phyloP scores from a whole-genome alignment of 495 filamentous ascomycete genomes.

The Penicillium coffeae region DNA sequence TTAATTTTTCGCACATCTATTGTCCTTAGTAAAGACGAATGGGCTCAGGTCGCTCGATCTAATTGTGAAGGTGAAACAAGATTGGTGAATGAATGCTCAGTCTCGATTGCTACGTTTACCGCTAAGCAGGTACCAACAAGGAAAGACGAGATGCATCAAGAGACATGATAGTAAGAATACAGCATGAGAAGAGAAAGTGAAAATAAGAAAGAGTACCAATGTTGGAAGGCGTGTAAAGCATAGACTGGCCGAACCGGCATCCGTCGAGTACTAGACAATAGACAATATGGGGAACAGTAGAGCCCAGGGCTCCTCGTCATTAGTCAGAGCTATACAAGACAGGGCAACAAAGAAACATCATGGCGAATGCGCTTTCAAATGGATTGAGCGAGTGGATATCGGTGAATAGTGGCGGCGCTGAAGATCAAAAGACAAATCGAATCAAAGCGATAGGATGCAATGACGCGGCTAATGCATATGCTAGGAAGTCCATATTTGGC shows the following conservation, averaged over 20 bases:
- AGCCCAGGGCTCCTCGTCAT: slow-evolving; percentile 4
- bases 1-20: too few relatives aligned
- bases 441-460: neutral
- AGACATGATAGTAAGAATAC: slow-evolving; percentile 13
- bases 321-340: slow-evolving; percentile 10
- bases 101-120: slow-evolving; percentile 14
- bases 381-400: slow-evolving; percentile 2
- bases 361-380: neutral
- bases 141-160: slow-evolving; percentile 5
- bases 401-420: neutral
- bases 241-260: slow-evolving; percentile 3
- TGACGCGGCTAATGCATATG: too few relatives aligned
- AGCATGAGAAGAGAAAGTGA: slow-evolving; percentile 2
- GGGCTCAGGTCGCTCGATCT: too few relatives aligned
- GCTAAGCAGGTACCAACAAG: slow-evolving; percentile 2
- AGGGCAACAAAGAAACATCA: neutral
- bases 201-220: slow-evolving; percentile 1
- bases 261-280: slow-evolving; percentile 12
- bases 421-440: neutral
- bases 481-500: neutral
- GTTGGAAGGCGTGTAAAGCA: neutral
- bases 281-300: slow-evolving; percentile 1
- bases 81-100: too few relatives aligned
- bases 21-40: too few relatives aligned
- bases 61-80: too few relatives aligned